phyloP scores from a whole-genome alignment of 495 filamentous ascomycete genomes.

The Cladorrhinum samala region DNA sequence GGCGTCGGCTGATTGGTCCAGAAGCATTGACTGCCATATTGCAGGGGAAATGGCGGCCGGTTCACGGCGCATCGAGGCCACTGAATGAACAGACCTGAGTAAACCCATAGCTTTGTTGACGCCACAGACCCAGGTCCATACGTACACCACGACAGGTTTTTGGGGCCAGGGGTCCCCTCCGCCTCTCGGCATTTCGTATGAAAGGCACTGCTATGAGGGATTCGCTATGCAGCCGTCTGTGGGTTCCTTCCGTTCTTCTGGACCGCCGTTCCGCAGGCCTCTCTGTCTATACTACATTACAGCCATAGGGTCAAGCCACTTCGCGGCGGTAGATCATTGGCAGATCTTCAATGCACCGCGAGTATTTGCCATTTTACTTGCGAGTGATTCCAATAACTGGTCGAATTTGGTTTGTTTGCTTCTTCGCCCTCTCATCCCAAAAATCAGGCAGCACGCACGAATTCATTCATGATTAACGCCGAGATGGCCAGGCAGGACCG shows the following conservation, averaged over 20 bases:
- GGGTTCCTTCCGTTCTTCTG: no score
- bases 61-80: neutral
- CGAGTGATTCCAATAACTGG: no score
- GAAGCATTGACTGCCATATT: neutral
- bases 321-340: constrained; percentile 2
- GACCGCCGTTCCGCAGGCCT: neutral
- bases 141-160: neutral
- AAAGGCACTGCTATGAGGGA: neutral
- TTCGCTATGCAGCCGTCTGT: neutral
- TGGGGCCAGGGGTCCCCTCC: no score
- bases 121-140: neutral
- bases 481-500: no score
- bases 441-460: no score
- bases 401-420: no score
- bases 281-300: no score
- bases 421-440: neutral
- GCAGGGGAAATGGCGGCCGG: neutral
- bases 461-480: no score
- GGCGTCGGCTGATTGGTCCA: neutral
- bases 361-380: no score
- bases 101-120: no score
- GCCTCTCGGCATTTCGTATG: neutral
- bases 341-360: constrained; percentile 3
- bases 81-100: neutral
- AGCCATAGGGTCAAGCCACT: neutral